Evolutionary conservation across 805 yeast species (phyloP).

Genomic region (Wickerhamiella alocasiicola): DNA sequence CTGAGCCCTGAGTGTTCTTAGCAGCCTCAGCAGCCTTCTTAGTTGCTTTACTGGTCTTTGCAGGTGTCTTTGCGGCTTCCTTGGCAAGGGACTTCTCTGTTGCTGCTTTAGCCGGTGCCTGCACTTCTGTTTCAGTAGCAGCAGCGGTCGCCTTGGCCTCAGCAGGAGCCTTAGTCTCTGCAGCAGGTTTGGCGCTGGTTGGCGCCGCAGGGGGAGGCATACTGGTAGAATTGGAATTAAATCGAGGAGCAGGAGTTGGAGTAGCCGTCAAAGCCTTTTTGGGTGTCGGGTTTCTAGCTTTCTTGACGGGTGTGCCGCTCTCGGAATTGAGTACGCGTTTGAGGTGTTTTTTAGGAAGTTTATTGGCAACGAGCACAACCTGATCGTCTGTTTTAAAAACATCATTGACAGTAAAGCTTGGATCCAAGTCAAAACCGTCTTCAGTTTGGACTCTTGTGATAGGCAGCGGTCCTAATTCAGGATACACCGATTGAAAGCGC

Average conservation of each 20-base stretch:
- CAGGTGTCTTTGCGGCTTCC: not conserved
- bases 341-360: not conserved
- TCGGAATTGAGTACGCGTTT: constrained; percentile 5
- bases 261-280: not conserved
- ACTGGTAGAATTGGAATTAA: too few species aligned
- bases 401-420: not conserved
- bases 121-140: not conserved
- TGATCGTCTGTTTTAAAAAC: not conserved
- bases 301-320: too few species aligned
- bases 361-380: not conserved
- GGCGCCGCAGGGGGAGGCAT: too few species aligned
- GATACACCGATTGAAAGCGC: constrained; percentile 3
- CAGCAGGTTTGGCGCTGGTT: not conserved
- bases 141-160: not conserved
- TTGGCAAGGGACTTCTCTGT: not conserved
- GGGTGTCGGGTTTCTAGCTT: not conserved
- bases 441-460: constrained; percentile 4
- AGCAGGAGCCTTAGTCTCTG: not conserved
- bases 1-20: not conserved
- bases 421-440: constrained; percentile 6
- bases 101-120: not conserved
- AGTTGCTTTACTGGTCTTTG: not conserved
- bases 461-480: not conserved
- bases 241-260: too few species aligned
- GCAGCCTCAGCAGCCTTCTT: not conserved